These are phyloP conservation scores for Pluteus cervinus DNA, from an alignment of 768 basidiomycete genomes.

Conservation along the genomic window DNA sequence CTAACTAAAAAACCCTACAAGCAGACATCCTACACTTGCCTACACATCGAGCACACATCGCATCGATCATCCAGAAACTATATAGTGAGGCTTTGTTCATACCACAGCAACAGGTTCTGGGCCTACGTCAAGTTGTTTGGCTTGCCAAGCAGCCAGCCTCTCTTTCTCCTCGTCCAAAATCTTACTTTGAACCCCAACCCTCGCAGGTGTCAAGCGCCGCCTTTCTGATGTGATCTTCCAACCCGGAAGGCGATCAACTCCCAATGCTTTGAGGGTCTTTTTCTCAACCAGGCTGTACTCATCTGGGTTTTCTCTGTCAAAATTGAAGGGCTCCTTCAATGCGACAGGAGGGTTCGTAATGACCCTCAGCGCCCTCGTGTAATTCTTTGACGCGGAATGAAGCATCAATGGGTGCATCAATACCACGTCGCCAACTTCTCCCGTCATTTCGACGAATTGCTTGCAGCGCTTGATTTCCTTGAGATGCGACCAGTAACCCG, in stretches of 20 bases:
- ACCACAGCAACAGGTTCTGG: no score
- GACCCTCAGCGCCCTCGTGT: conserved; percentile 46
- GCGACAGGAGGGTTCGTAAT: conserved; percentile 64
- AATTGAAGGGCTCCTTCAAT: conserved; percentile 48
- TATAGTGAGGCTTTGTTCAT: no score
- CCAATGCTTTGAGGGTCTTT: conserved; percentile 51
- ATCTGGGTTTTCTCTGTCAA: conserved; percentile 33
- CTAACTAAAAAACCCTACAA: no score
- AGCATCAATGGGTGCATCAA: conserved; percentile 61
- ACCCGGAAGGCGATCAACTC: conserved; percentile 36
- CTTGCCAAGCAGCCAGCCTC: conserved; percentile 26
- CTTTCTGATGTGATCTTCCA: conserved; percentile 44
- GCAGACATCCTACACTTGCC: no score
- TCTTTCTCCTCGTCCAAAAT: conserved; percentile 43
- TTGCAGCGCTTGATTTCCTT: conserved; percentile 34
- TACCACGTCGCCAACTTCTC: conserved; percentile 57
- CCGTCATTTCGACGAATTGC: conserved; percentile 50
- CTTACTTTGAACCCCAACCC: conserved; percentile 38
- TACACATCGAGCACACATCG: no score
- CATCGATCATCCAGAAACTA: conserved; percentile 2
- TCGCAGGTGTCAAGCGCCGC: conserved; percentile 38
- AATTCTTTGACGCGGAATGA: conserved; percentile 58
- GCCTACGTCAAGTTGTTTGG: no score
- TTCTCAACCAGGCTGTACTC: conserved; percentile 54
- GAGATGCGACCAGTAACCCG: conserved; percentile 39